phyloP scores from a whole-genome alignment of 2,329 filamentous ascomycete genomes.

The Aspergillus hiratsukae region DNA sequence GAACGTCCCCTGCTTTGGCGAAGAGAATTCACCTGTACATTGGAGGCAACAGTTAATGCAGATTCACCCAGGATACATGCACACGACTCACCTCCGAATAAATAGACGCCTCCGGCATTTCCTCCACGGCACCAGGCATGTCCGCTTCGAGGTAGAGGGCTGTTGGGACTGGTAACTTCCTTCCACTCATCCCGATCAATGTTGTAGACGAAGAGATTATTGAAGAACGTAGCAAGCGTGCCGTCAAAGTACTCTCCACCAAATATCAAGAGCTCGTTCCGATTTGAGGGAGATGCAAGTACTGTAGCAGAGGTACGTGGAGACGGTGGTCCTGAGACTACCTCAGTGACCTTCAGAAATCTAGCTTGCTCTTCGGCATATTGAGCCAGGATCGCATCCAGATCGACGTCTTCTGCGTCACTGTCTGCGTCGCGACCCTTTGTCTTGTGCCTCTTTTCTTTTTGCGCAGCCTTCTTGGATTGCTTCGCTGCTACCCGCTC shows the following conservation, averaged over 20 bases:
- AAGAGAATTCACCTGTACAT: constrained; percentile 73
- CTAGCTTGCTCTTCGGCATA: constrained; percentile 91
- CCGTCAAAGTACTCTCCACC: constrained; percentile 97
- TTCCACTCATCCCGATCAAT: constrained; percentile 88
- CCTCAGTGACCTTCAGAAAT: constrained; percentile 90
- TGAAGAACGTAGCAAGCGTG: constrained; percentile 68
- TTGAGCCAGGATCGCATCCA: constrained; percentile 88
- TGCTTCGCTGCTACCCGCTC: constrained; percentile 66
- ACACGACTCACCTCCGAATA: constrained; percentile 67
- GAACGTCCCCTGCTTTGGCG: constrained; percentile 94
- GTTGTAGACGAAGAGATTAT: constrained; percentile 64
- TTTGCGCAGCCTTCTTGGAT: constrained; percentile 70
- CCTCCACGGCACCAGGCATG: constrained; percentile 92
- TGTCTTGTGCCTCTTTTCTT: constrained; percentile 75
- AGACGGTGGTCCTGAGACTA: constrained; percentile 65
- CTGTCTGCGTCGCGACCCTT: constrained; percentile 68
- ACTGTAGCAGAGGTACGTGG: constrained; percentile 76
- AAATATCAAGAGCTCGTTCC: constrained; percentile 84
- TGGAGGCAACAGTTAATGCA: neutral
- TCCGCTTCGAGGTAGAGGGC: constrained; percentile 81
- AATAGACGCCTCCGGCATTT: constrained; percentile 78
- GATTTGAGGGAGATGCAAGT: constrained; percentile 78
- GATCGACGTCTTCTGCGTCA: constrained; percentile 86
- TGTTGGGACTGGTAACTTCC: constrained; percentile 83
- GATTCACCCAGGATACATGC: neutral